phyloP scores from a whole-genome alignment of 2,329 filamentous ascomycete species.

The Alternaria consortialis region DNA sequence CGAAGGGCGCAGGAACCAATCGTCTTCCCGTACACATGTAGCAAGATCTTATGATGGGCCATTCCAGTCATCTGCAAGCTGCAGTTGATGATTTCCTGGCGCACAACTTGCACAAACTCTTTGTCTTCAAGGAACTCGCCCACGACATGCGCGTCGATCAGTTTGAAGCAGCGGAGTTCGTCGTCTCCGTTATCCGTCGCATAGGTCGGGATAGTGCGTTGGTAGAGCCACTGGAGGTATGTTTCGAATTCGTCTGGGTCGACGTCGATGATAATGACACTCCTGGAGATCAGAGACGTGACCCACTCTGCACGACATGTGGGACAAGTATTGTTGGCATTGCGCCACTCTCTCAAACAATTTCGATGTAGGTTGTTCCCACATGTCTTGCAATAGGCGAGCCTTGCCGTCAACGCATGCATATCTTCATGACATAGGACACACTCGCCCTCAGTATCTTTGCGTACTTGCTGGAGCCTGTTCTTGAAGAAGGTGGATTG shows the following conservation, averaged over 20 bases:
- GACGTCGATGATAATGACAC: not conserved
- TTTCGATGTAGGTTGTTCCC: not conserved
- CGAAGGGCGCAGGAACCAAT: not conserved
- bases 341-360: not conserved
- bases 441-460: not conserved
- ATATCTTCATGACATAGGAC: not conserved
- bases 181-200: not conserved
- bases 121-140: not conserved
- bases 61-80: not conserved
- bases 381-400: not conserved
- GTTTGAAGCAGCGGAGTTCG: not conserved
- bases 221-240: not conserved
- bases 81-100: not conserved
- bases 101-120: not conserved
- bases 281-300: not conserved
- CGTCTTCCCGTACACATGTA: not conserved
- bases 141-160: not conserved
- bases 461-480: fast-evolving
- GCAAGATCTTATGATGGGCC: not conserved
- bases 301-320: not conserved
- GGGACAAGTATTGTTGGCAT: not conserved
- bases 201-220: not conserved
- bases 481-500: not conserved
- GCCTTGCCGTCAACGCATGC: not conserved
- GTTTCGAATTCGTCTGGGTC: not conserved